Conservation (phyloP, 2,329 filamentous ascomycete species). For the Polytolypa hystricis region DNA sequence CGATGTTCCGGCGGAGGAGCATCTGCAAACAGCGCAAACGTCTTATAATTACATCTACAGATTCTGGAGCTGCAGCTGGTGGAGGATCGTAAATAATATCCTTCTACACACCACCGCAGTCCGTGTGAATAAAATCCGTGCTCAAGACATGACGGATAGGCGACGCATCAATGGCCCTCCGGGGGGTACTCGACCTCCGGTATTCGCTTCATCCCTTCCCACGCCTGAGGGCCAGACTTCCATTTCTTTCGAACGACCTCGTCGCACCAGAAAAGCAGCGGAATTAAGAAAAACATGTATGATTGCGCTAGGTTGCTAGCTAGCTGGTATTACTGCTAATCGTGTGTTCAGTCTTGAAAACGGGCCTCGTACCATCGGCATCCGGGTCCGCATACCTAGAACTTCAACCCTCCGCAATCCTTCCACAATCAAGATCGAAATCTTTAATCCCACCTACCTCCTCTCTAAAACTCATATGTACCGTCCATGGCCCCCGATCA, state of each 20-base stretch:
- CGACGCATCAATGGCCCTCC: conserved; percentile 82
- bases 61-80: too few species aligned
- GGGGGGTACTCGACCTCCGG: conserved; percentile 62
- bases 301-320: conserved; percentile 23
- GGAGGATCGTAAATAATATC: too few species aligned
- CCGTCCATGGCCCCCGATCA: conserved; percentile 84
- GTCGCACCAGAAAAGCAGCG: conserved; percentile 52
- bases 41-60: conserved; percentile 15
- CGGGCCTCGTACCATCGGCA: conserved; percentile 82
- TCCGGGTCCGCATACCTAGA: conserved; percentile 70
- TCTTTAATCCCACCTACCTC: conserved; percentile 45
- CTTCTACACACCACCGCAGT: too few species aligned
- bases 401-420: conserved; percentile 39
- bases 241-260: conserved; percentile 36
- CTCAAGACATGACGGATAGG: conserved; percentile 77
- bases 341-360: conserved; percentile 62
- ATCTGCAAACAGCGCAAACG: conserved; percentile 35
- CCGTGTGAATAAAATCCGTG: too few species aligned
- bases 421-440: conserved; percentile 32
- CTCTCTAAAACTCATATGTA: conserved; percentile 82
- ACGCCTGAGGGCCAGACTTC: conserved; percentile 38
- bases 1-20: not conserved
- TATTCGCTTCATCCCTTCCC: conserved; percentile 45
- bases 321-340: conserved; percentile 11
- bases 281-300: conserved; percentile 78